Base-by-base conservation (phyloP, 805 yeast species). In the Saccharomycopsis synnaedendra region DNA sequence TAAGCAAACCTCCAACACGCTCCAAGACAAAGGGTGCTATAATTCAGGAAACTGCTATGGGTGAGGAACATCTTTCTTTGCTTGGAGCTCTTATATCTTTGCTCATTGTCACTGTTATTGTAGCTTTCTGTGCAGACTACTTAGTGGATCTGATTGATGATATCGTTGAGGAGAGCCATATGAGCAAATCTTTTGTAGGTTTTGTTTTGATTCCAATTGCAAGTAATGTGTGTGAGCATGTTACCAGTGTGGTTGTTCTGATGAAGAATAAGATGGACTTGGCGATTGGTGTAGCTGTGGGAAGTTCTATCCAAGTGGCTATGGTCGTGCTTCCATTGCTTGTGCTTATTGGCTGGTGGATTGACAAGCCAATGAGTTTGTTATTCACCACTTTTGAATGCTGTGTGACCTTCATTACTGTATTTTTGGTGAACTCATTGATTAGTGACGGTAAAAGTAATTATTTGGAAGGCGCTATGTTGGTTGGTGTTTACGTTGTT, bases 161-260 rank as follows among this genome's bases (percentile, higher is more conserved):
- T 50, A 77, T 90, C 54, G 97, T 90, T 36, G 85, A 70, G 51
- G 67, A 78, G 32, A 78, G 95, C 3, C 95, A 95, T 3, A 71
- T 93, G 50, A 84, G 96, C 41, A 89, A 89, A 73, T 89, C 97
- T 0, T 93, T 93, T 58, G 86, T 93, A 58, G 97, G 97, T 62
- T 71, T 93, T 55, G 83, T 93, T 55, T 78, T 93, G 41, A 82
- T 93, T 53, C 98, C 98, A 32, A 89, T 93, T 53, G 97, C 93
- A 30, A 97, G 97, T 48, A 93, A 93, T 59, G 98, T 97, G 3
- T 97, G 97, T 7, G 98, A 93, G 65, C 98, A 93, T 64, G 97
- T 86, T 44, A 93, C 97, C 10, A 95, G 97, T 3, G 83, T 93
- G 39, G 76, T 87, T 53, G 97, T 93, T 44, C 97, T 98, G 27